A percentile compares a stretch with the other conserved stretches of the same genome.
phyloP scores from a whole-genome alignment of 2,329 filamentous ascomycete genomes.

The Penicillium psychrosexuale region DNA sequence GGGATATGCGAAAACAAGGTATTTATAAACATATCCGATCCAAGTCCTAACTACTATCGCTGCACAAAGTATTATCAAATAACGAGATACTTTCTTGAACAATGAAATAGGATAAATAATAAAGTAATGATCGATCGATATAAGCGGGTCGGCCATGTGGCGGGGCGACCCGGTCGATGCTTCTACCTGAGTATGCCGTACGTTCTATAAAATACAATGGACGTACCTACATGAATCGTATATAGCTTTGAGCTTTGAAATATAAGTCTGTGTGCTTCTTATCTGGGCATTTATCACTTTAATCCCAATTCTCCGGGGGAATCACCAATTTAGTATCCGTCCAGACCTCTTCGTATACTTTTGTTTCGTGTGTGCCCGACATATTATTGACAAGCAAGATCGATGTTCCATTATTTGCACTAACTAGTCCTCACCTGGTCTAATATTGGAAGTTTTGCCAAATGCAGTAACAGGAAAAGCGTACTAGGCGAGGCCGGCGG shows the following conservation, averaged over 20 bases:
- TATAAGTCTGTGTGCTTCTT: background rate
- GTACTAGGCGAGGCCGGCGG: background rate
- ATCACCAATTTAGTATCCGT: background rate
- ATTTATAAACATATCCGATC: background rate
- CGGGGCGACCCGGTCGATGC: background rate
- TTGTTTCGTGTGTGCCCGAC: background rate
- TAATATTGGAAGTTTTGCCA: no score
- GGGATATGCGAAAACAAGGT: background rate
- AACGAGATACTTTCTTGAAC: background rate
- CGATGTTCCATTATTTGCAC: background rate
- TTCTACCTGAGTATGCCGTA: no score
- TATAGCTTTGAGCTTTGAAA: background rate
- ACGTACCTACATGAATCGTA: background rate
- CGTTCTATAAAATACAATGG: background rate
- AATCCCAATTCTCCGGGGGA: background rate
- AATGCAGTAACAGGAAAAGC: background rate
- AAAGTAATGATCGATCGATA: background rate
- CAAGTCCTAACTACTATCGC: no score
- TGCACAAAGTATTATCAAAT: background rate
- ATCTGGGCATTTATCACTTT: background rate
- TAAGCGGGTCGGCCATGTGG: background rate
- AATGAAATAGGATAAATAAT: background rate
- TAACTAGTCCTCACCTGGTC: no score
- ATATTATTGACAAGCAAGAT: background rate
- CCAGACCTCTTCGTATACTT: background rate